Conservation (phyloP, 169 alveolate genomes). For the Eimeria sp. region DNA sequence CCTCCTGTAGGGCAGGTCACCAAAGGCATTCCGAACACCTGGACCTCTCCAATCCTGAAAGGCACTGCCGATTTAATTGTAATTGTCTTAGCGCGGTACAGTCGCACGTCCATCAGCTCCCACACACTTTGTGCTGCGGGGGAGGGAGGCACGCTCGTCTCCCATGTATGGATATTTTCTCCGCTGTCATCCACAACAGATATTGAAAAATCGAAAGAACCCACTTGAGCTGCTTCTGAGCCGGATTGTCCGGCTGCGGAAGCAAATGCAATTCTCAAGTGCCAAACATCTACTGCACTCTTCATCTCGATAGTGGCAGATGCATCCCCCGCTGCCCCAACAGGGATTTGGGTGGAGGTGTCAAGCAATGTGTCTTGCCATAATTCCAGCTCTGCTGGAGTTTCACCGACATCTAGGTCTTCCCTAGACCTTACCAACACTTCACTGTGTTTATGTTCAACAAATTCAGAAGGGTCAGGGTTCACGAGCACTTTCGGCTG, state of each 20-base stretch:
- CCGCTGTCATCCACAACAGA: conserved; percentile 39
- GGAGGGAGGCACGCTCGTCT: conserved; percentile 67
- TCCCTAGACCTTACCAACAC: not conserved
- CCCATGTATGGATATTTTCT: conserved; percentile 65
- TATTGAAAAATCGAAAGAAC: conserved; percentile 34
- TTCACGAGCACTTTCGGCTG: not conserved
- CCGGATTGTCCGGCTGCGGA: conserved; percentile 31
- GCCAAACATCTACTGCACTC: conserved; percentile 53
- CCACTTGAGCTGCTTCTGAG: not conserved
- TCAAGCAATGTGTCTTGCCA: conserved; percentile 65
- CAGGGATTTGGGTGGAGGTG: conserved; percentile 22
- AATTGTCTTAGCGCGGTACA: conserved; percentile 54
- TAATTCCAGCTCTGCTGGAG: not conserved
- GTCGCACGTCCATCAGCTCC: conserved; percentile 73
- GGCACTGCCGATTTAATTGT: conserved; percentile 8
- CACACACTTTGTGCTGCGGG: conserved; percentile 77
- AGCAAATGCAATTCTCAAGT: conserved; percentile 46
- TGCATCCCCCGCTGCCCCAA: conserved; percentile 42
- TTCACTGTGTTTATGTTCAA: not conserved
- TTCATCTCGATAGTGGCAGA: conserved; percentile 48
- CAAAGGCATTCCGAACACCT: conserved; percentile 72
- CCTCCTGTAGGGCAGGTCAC: conserved; percentile 50
- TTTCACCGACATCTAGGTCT: not conserved
- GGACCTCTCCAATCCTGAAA: conserved; percentile 54
- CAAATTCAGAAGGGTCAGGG: not conserved